phyloP scores from a whole-genome alignment of 163 green algal genomes.

The Scenedesmus sp. region DNA sequence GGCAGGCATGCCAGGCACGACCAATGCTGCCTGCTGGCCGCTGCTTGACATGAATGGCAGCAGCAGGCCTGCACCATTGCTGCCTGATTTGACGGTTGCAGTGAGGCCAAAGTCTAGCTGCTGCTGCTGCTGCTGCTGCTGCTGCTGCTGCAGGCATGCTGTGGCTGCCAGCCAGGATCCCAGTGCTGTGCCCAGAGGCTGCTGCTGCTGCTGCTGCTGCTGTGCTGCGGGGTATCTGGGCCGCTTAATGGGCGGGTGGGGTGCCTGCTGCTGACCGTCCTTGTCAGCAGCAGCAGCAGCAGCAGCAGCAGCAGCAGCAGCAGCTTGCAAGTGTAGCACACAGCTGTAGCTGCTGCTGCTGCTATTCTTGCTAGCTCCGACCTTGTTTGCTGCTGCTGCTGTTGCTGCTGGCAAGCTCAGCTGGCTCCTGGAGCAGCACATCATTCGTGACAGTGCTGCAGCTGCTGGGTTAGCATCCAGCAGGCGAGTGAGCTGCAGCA shows the following conservation, averaged over 20 bases:
- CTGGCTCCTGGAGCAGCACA: background rate
- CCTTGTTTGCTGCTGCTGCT: background rate
- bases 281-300: background rate
- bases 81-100: background rate
- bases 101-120: background rate
- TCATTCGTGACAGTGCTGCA: slow-evolving; percentile 4
- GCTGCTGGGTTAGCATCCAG: slow-evolving; percentile 25
- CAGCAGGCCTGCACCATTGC: background rate
- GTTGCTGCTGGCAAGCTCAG: background rate
- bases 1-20: background rate
- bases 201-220: background rate
- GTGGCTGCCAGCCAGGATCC: background rate
- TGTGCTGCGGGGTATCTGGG: too few relatives aligned
- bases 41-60: background rate
- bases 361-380: background rate
- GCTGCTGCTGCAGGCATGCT: background rate
- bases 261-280: background rate
- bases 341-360: slow-evolving; percentile 11
- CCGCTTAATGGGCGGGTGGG: background rate
- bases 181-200: background rate
- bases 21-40: background rate
- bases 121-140: slow-evolving; percentile 4
- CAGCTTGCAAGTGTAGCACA: background rate
- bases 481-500: background rate
- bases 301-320: slow-evolving; percentile 1